phyloP scores from a whole-genome alignment of 148 eudicot species.

The Heliamphora exappendiculata region DNA sequence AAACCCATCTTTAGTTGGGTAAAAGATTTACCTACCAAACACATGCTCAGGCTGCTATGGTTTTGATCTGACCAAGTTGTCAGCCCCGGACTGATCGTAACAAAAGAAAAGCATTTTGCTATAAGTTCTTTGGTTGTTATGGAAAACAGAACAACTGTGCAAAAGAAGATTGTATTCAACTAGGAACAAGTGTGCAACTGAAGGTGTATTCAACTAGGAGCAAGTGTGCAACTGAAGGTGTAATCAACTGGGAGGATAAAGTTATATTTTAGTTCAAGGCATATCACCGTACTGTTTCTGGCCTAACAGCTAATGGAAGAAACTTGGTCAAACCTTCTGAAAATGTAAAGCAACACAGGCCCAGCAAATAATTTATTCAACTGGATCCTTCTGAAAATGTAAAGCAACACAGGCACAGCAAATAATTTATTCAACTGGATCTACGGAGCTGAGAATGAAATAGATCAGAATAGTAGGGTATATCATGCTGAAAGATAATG shows the following conservation, averaged over 20 bases:
- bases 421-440: background rate
- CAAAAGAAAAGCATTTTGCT: background rate
- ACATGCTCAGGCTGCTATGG: too few species aligned
- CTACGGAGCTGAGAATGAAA: background rate
- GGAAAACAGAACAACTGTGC: background rate
- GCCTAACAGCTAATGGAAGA: too few species aligned
- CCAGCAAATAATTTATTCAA: too few species aligned
- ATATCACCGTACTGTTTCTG: too few species aligned
- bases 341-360: too few species aligned
- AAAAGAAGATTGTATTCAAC: too few species aligned
- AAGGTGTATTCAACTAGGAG: too few species aligned
- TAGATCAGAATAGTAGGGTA: background rate
- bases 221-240: background rate
- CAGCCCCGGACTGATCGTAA: background rate
- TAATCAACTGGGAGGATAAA: background rate
- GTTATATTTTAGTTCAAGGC: background rate
- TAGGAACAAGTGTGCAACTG: too few species aligned
- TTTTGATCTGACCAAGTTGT: background rate
- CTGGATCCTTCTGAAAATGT: too few species aligned
- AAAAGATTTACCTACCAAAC: background rate
- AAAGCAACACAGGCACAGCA: background rate
- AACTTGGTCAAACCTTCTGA: too few species aligned
- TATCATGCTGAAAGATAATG: background rate
- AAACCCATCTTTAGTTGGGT: background rate
- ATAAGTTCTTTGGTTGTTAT: background rate